phyloP scores from a whole-genome alignment of 768 basidiomycete genomes.

The Rickenella mellea region DNA sequence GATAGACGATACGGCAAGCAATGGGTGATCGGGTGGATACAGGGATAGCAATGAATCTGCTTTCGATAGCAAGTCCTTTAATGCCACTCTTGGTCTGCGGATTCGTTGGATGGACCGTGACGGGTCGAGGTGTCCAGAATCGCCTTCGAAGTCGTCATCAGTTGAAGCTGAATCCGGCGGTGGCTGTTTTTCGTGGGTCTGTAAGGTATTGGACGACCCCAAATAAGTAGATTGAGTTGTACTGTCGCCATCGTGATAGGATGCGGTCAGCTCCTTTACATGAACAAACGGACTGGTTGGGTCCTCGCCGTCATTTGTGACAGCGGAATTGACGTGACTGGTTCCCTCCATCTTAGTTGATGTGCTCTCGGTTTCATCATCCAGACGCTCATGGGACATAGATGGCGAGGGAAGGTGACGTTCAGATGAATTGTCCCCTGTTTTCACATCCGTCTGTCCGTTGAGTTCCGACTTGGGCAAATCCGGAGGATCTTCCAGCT shows the following conservation, averaged over 20 bases:
- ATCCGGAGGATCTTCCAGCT: background rate
- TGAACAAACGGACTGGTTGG: too few species aligned
- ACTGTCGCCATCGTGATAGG: too few species aligned
- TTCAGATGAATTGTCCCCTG: background rate
- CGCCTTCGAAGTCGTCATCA: background rate
- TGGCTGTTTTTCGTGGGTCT: too few species aligned
- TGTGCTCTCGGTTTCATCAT: background rate
- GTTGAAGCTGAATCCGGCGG: too few species aligned
- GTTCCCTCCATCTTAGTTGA: too few species aligned
- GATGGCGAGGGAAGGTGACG: background rate
- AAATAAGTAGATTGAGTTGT: too few species aligned
- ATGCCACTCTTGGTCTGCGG: conserved; percentile 25
- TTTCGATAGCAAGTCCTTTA: conserved; percentile 41
- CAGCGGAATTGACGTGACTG: too few species aligned
- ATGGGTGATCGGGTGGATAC: conserved; percentile 54
- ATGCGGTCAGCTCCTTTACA: too few species aligned
- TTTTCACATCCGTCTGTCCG: conserved; percentile 3
- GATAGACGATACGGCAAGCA: conserved; percentile 42
- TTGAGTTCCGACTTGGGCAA: conserved; percentile 3
- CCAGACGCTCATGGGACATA: conserved; percentile 3
- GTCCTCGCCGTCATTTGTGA: too few species aligned
- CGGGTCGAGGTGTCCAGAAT: conserved; percentile 4
- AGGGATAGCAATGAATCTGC: conserved; percentile 49
- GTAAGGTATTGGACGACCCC: too few species aligned
- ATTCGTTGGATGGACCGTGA: conserved; percentile 3